phyloP scores from a whole-genome alignment of 2,329 filamentous ascomycete genomes.

The Fusarium sp. region DNA sequence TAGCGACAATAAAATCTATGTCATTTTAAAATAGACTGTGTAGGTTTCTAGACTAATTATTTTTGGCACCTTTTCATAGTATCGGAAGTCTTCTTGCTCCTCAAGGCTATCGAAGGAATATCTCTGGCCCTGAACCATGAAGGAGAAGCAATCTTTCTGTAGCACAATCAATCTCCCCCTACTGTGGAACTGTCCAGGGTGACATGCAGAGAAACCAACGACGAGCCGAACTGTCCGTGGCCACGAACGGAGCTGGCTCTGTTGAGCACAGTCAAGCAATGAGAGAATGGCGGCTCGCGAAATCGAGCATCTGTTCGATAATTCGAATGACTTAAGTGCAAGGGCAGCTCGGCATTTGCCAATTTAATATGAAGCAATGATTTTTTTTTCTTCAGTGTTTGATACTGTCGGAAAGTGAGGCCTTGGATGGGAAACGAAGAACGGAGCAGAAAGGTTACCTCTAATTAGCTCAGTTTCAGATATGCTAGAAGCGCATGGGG shows the following conservation, averaged over 20 bases:
- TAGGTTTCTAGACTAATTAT: neutral
- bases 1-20: neutral
- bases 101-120: neutral
- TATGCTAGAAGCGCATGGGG: slow-evolving; percentile 20
- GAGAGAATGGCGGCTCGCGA: neutral
- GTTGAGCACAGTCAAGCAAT: neutral
- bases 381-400: neutral
- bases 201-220: neutral
- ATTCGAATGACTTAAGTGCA: neutral
- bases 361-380: neutral
- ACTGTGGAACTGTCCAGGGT: slow-evolving; percentile 21
- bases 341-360: neutral
- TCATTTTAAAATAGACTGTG: neutral
- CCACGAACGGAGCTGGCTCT: neutral
- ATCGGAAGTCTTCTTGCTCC: neutral
- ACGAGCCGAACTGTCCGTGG: slow-evolving; percentile 3
- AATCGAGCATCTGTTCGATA: neutral
- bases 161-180: slow-evolving; percentile 33
- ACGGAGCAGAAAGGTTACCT: slow-evolving; percentile 25
- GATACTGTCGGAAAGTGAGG: neutral
- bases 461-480: slow-evolving; percentile 43
- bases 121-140: neutral
- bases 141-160: slow-evolving; percentile 33
- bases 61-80: neutral
- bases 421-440: slow-evolving; percentile 38